Percentiles rank a stretch among this genome's conserved stretches.
phyloP scores from a whole-genome alignment of 345 rosid species.

The Toxicodendron radicans region DNA sequence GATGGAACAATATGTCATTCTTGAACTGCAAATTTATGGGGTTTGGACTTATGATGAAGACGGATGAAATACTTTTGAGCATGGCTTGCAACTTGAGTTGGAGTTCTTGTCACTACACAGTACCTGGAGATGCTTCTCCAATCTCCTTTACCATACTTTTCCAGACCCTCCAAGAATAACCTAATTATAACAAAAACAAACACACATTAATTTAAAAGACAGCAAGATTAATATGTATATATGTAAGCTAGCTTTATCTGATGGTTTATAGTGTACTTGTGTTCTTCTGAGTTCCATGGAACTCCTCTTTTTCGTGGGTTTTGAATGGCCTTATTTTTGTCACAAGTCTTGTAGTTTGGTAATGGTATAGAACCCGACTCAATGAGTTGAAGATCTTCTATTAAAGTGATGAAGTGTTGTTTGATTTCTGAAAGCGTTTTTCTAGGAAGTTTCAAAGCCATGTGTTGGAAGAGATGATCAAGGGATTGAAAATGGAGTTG shows the following conservation, averaged over 20 bases:
- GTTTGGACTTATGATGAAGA: neutral
- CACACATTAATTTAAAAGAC: neutral
- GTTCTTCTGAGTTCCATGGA: conserved; percentile 7
- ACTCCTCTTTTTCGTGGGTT: neutral
- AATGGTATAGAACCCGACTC: neutral
- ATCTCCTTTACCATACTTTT: conserved; percentile 28
- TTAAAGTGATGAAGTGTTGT: neutral
- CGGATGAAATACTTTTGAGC: conserved; percentile 32
- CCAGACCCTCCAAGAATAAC: conserved; percentile 27
- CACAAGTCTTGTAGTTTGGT: neutral
- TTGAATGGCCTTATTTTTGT: neutral
- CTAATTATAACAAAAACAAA: neutral
- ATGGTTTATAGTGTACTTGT: neutral
- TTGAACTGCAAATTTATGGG: no score
- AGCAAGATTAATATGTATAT: neutral
- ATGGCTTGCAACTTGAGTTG: conserved; percentile 35
- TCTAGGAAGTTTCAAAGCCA: neutral
- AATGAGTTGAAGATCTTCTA: neutral
- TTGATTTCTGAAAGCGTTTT: neutral
- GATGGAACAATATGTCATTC: no score
- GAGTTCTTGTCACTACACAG: conserved; percentile 16
- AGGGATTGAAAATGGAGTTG: neutral
- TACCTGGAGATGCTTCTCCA: conserved; percentile 32
- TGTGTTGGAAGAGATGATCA: neutral
- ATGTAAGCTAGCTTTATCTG: neutral